A percentile compares a stretch with the other conserved stretches of the same genome.
phyloP scores from a whole-genome alignment of 345 rosid genomes.

The Triadica sebifera region DNA sequence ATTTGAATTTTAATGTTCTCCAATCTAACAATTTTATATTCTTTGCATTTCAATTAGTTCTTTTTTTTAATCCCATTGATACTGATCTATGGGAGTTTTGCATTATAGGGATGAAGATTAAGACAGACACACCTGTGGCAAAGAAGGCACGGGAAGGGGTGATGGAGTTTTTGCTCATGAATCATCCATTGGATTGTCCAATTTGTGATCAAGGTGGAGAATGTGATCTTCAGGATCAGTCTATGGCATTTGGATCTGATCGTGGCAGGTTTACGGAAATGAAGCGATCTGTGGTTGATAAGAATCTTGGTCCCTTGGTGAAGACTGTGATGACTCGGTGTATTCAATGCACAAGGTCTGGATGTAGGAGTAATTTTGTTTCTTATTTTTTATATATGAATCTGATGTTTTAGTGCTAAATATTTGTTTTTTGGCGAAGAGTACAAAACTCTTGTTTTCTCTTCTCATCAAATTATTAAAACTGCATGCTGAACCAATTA shows the following conservation, averaged over 20 bases:
- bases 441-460: background rate
- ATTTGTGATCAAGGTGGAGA: constrained; percentile 99
- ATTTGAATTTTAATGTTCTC: background rate
- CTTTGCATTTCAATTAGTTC: background rate
- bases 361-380: background rate
- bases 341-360: constrained; percentile 94
- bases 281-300: constrained; percentile 97
- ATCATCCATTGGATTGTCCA: constrained; percentile 96
- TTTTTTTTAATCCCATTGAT: constrained; percentile 4
- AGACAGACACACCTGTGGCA: constrained; percentile 90
- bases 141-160: constrained; percentile 99
- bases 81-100: constrained; percentile 10
- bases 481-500: background rate
- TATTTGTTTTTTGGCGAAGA: background rate
- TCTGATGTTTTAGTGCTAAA: background rate
- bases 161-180: constrained; percentile 96
- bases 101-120: constrained; percentile 88
- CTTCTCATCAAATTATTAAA: background rate
- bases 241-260: constrained; percentile 99
- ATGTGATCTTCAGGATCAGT: constrained; percentile 99
- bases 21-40: background rate
- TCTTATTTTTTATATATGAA: background rate
- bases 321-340: constrained; percentile 99
- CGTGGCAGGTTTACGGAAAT: constrained; percentile 95
- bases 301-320: constrained; percentile 96